Conservation (phyloP, 1,284 basidiomycete species). For the Tetrapyrgos nigripes region DNA sequence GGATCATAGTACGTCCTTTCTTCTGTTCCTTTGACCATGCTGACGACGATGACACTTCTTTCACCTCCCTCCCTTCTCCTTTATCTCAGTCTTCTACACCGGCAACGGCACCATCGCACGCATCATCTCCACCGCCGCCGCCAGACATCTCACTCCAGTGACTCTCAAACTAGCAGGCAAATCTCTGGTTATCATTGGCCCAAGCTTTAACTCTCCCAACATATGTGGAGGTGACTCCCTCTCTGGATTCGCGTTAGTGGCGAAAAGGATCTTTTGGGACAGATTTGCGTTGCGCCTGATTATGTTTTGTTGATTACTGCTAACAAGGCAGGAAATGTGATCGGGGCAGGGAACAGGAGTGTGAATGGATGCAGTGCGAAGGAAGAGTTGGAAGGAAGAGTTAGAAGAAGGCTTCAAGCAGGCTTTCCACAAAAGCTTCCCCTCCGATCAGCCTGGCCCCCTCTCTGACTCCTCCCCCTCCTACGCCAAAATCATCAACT, state of each 20-base stretch:
- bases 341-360: too few relatives aligned
- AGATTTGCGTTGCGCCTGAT: constrained; percentile 71
- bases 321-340: too few relatives aligned
- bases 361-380: too few relatives aligned
- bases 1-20: constrained; percentile 53
- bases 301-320: constrained; percentile 64
- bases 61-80: not conserved
- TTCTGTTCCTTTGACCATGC: not conserved
- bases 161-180: constrained; percentile 58
- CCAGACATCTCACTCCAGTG: constrained; percentile 74
- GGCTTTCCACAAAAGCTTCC: constrained; percentile 41
- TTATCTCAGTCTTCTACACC: constrained; percentile 45
- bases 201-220: constrained; percentile 39
- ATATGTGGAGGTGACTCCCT: too few relatives aligned
- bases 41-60: not conserved
- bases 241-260: constrained; percentile 45
- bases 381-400: constrained; percentile 59
- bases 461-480: constrained; percentile 39
- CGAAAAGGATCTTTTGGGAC: constrained; percentile 55
- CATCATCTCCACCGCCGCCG: constrained; percentile 73
- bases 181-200: constrained; percentile 60
- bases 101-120: constrained; percentile 62
- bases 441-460: constrained; percentile 27
- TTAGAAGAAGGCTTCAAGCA: constrained; percentile 56
- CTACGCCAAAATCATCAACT: constrained; percentile 51